Percentiles rank a stretch among this genome's conserved stretches.
Evolutionary conservation across 73 alveolate genomes (phyloP).

Genomic region (Breviolum minutum): DNA sequence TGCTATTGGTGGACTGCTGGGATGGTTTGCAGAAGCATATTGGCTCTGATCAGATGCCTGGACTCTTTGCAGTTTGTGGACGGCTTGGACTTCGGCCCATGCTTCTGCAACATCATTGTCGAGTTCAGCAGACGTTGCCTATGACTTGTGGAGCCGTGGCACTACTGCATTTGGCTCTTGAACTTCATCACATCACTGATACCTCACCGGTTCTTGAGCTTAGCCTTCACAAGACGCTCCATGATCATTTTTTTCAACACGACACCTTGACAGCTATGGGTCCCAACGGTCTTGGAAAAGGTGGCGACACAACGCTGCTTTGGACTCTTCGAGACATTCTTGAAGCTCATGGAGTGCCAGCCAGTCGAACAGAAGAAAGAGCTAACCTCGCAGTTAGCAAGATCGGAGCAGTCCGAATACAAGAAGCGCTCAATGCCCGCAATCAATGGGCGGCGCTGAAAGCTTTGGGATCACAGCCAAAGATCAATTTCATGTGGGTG

Average conservation of each 20-base stretch:
- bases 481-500: background rate
- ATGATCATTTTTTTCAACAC: background rate
- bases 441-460: background rate
- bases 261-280: background rate
- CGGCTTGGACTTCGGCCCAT: background rate
- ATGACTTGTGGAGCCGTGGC: background rate
- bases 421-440: background rate
- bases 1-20: background rate
- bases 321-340: background rate
- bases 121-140: background rate
- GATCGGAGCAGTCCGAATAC: background rate
- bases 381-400: background rate
- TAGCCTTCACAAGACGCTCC: background rate
- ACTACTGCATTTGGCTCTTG: background rate
- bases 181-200: background rate
- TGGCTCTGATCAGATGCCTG: too few relatives aligned
- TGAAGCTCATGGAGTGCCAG: background rate
- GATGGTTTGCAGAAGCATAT: background rate
- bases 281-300: background rate
- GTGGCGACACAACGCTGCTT: background rate
- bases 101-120: background rate
- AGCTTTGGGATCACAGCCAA: too few relatives aligned
- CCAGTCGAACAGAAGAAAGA: background rate
- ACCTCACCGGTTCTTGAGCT: background rate
- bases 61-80: background rate